Conservation (phyloP, 2,329 filamentous ascomycete species). For the Phyllosticta citribraziliensis region DNA sequence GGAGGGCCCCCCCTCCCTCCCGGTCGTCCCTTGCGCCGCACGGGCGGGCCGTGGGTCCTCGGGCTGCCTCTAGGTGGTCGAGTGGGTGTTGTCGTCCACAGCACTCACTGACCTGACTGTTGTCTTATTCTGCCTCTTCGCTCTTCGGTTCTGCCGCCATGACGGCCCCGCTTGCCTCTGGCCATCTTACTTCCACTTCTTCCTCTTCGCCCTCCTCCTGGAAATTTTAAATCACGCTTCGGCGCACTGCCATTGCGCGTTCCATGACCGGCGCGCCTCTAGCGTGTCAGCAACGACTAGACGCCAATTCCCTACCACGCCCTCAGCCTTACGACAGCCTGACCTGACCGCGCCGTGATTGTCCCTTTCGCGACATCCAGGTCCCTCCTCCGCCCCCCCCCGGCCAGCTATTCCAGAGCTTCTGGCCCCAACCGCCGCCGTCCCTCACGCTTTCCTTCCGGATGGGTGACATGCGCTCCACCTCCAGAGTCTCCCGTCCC, state of each 20-base stretch:
- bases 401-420: not conserved
- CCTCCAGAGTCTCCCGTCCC: constrained; percentile 1
- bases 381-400: not conserved
- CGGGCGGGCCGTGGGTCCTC: not conserved
- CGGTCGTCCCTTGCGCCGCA: not conserved
- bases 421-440: not conserved
- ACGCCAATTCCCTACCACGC: not conserved
- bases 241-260: constrained; percentile 2
- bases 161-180: not conserved
- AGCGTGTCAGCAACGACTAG: constrained; percentile 2
- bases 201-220: too few relatives aligned
- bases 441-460: constrained; percentile 4
- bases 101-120: not conserved
- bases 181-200: not conserved
- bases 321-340: constrained; percentile 9
- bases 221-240: not conserved
- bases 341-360: not conserved
- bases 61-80: not conserved
- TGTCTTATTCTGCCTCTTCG: not conserved
- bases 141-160: not conserved
- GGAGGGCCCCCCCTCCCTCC: too few relatives aligned
- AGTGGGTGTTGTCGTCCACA: not conserved
- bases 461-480: constrained; percentile 10
- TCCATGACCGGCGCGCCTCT: constrained; percentile 3
- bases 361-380: not conserved